Conservation (phyloP, 179 eudicot species). For the Monotropa hypopitys region DNA sequence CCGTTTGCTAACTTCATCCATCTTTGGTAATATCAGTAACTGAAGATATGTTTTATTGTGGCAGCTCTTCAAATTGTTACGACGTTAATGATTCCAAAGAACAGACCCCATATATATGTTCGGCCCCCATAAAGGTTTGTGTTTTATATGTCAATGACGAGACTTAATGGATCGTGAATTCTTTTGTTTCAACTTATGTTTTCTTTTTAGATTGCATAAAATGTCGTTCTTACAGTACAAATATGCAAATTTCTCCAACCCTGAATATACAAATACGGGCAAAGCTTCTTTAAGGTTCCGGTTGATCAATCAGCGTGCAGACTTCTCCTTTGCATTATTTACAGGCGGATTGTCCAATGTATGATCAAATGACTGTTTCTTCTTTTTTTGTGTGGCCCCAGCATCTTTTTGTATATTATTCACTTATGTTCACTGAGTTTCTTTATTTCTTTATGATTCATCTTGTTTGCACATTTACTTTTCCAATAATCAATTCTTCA, state of each 20-base stretch:
- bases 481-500: not conserved
- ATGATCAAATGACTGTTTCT: constrained; percentile 9
- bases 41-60: constrained; percentile 1
- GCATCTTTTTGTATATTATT: not conserved
- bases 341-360: constrained; percentile 58
- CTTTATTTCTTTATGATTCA: not conserved
- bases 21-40: not conserved
- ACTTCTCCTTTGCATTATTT: constrained; percentile 65
- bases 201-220: not conserved
- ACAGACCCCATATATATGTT: constrained; percentile 51
- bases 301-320: constrained; percentile 75
- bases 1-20: not conserved
- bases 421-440: not conserved
- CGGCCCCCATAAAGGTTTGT: constrained; percentile 63
- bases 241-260: constrained; percentile 33
- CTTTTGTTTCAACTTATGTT: not conserved
- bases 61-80: constrained; percentile 47
- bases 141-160: not conserved
- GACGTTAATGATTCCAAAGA: constrained; percentile 23
- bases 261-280: constrained; percentile 37
- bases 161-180: not conserved
- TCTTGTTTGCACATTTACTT: not conserved
- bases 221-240: constrained; percentile 40
- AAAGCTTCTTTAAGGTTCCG: constrained; percentile 39
- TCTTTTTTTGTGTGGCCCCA: not conserved